phyloP scores from a whole-genome alignment of 148 eudicot genomes.

The Agrostemma githago region DNA sequence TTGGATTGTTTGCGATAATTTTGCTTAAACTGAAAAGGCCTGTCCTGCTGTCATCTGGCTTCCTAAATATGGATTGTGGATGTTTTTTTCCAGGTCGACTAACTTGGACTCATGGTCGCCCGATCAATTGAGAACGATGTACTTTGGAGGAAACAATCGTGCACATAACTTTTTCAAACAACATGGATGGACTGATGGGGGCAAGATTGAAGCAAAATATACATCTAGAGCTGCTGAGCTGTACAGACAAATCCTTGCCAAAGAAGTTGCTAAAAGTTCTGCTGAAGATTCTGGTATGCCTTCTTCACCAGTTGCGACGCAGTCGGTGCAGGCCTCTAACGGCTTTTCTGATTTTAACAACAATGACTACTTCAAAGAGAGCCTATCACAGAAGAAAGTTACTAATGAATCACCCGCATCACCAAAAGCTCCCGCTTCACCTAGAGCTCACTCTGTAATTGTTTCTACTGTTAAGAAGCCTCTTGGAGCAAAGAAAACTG shows the following conservation, averaged over 20 bases:
- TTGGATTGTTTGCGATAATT: not conserved
- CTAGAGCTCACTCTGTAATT: conserved; percentile 44
- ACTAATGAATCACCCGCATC: conserved; percentile 44
- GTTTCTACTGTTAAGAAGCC: conserved; percentile 64
- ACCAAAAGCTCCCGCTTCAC: conserved; percentile 57
- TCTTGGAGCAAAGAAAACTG: conserved; percentile 74
- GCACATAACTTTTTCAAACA: conserved; percentile 94
- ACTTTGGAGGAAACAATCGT: conserved; percentile 90
- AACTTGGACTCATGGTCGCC: conserved; percentile 96
- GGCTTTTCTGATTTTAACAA: conserved; percentile 45
- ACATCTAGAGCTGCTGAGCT: conserved; percentile 95
- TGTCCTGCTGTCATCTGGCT: not conserved
- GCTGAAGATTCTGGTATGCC: conserved; percentile 58
- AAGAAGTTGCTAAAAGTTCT: conserved; percentile 90
- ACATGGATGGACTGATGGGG: conserved; percentile 98
- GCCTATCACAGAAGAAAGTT: conserved; percentile 40
- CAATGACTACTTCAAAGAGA: conserved; percentile 47
- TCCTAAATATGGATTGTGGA: not conserved
- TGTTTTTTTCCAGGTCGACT: conserved; percentile 59
- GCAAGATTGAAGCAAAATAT: conserved; percentile 93
- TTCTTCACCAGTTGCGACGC: conserved; percentile 69
- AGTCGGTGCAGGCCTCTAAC: conserved; percentile 43
- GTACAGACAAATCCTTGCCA: conserved; percentile 76
- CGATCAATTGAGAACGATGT: conserved; percentile 85
- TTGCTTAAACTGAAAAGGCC: not conserved